These are phyloP conservation scores for Fusarium protoensiforme DNA, from an alignment of 2,329 filamentous ascomycete genomes.

Conservation along the genomic window DNA sequence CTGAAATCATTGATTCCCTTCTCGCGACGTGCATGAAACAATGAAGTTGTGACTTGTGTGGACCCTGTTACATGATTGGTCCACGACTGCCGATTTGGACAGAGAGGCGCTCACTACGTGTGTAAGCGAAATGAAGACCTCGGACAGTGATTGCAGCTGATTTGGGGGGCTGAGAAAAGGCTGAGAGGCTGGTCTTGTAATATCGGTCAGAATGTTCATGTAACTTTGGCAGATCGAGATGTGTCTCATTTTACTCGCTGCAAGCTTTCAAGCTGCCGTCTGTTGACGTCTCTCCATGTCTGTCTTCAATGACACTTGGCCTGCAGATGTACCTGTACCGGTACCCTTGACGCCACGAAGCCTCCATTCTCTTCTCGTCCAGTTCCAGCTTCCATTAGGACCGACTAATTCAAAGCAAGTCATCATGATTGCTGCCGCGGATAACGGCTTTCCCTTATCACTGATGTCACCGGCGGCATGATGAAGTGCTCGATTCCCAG, in stretches of 20 bases:
- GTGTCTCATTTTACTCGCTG: background rate
- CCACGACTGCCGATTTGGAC: constrained; percentile 25
- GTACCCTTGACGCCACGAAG: constrained; percentile 18
- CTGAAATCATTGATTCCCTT: background rate
- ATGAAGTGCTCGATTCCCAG: background rate
- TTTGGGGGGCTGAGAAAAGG: background rate
- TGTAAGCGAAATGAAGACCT: constrained; percentile 28
- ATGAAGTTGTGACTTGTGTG: constrained; percentile 9
- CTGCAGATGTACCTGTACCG: background rate
- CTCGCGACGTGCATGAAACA: background rate
- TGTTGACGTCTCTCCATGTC: background rate
- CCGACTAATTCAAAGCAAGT: background rate
- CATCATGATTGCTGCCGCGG: background rate
- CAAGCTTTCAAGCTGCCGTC: background rate
- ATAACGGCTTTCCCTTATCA: background rate
- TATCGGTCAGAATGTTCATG: background rate
- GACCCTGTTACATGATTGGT: constrained; percentile 13
- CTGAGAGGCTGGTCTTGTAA: background rate
- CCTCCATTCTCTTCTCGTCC: background rate
- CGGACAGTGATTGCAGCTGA: background rate
- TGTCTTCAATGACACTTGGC: background rate
- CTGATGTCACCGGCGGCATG: constrained; percentile 10
- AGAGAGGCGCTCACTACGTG: background rate
- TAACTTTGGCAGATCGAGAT: background rate
- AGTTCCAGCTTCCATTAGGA: background rate